These are phyloP conservation scores for Mucuna pruriens DNA, from an alignment of 306 rosid genomes.

Conservation along the genomic window DNA sequence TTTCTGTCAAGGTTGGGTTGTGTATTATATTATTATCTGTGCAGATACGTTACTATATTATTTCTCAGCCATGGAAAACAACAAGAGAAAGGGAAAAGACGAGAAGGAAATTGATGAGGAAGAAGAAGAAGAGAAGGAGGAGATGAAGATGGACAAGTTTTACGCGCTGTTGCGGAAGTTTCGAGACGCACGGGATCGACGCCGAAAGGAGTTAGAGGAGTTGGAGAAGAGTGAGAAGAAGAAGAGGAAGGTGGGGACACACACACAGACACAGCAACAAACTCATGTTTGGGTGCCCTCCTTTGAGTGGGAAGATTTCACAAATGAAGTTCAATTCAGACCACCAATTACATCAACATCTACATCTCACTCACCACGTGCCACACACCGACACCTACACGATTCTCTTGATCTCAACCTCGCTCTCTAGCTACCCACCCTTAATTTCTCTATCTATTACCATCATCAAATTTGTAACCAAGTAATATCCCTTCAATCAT, in stretches of 20 bases:
- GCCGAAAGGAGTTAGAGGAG: constrained; percentile 30
- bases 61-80: background rate
- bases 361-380: background rate
- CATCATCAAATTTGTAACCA: background rate
- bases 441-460: background rate
- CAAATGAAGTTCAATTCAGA: constrained; percentile 25
- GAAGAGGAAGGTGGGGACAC: background rate
- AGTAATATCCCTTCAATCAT: background rate
- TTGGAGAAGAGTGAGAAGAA: background rate
- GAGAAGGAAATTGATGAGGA: background rate
- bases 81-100: background rate
- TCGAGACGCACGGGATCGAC: constrained; percentile 36
- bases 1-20: background rate
- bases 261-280: too few species aligned
- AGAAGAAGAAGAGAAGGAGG: background rate
- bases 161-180: constrained; percentile 41
- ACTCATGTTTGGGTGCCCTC: constrained; percentile 46
- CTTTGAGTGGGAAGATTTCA: constrained; percentile 45
- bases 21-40: background rate
- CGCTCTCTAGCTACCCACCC: constrained; percentile 17
- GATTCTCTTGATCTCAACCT: constrained; percentile 42
- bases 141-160: constrained; percentile 47
- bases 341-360: background rate
- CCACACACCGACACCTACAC: background rate
- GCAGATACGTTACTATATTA: background rate